A percentile compares a stretch with the other conserved stretches of the same genome.
These are phyloP conservation scores for Oemleria cerasiformis DNA, from an alignment of 306 rosid species.

Conservation along the genomic window DNA sequence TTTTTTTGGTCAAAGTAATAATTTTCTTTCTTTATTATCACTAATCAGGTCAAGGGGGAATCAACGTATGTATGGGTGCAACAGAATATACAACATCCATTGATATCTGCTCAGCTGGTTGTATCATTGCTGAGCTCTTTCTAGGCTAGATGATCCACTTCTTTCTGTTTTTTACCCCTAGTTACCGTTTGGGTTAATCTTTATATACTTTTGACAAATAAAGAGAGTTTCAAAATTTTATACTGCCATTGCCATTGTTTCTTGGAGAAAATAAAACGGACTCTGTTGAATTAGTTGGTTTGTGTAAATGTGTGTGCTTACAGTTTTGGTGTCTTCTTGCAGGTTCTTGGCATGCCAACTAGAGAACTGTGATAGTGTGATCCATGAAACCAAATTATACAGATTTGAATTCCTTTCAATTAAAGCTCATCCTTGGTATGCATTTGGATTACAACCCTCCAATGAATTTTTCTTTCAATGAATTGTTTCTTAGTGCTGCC, in stretches of 20 bases:
- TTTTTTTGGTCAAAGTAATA: no score
- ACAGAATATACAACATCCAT: slow-evolving; percentile 77
- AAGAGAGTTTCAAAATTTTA: slow-evolving; percentile 37
- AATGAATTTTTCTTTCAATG: no score
- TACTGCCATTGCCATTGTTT: slow-evolving; percentile 79
- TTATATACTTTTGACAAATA: slow-evolving; percentile 12
- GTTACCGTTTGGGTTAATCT: slow-evolving; percentile 9
- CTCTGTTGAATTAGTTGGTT: slow-evolving; percentile 22
- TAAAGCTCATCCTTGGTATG: no score
- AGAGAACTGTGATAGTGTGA: slow-evolving; percentile 85
- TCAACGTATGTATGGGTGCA: no score
- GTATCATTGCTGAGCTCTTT: slow-evolving; percentile 92
- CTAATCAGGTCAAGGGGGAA: no score
- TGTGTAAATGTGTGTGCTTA: slow-evolving; percentile 15
- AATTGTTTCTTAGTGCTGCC: no score
- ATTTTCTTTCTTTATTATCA: no score
- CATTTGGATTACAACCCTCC: no score
- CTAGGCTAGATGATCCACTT: slow-evolving; percentile 63
- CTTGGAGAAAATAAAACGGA: slow-evolving; percentile 84
- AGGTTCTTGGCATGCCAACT: slow-evolving; percentile 95
- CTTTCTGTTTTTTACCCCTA: neutral
- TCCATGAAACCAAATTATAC: slow-evolving; percentile 95
- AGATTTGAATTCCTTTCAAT: no score
- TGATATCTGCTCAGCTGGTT: slow-evolving; percentile 92
- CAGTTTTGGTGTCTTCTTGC: slow-evolving; percentile 25